Evolutionary conservation across 352 stramenopile species (phyloP), one percentile per base, ranked within the genome.

Genomic region (Phytophthora gonapodyides): DNA sequence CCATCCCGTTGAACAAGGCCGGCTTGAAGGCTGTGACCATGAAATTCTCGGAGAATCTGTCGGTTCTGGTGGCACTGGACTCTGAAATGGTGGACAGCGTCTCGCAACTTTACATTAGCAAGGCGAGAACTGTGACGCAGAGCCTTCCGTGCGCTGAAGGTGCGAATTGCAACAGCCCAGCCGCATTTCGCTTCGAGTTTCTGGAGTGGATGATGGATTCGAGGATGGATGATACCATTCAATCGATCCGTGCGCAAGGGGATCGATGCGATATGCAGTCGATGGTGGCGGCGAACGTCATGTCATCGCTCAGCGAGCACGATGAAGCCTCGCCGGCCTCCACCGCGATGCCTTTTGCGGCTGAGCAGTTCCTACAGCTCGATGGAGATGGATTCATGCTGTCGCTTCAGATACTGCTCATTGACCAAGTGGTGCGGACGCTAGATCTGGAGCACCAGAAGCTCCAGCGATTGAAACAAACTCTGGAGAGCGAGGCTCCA

Each of bases 11-110:
- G 4, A 89, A 94, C 57, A 85, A 89, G 47, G 48, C 69, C 6
- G 78, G 73, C 0, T 71, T 96, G 35, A 90, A 89, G 64, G 76
- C 51, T 0, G 41, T 92, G 15, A 75, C 82, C 4, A 79, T 88
- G 17, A 91, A 94, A 52, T 96, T 91, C 51, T 93, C 85, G 0
- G 87, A 94, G 37, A 92, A 89, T 30, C 40, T 96, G 43, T 94
- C 85, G 6, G 76, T 91, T 57, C 55, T 94, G 13, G 80, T 94
- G 17, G 76, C 83, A 0, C 57, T 94, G 2, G 85, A 94, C 71
- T 78, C 81, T 0, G 85, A 94, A 66, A 70, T 94, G 46, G 48
- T 93, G 11, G 81, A 91, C 42, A 87, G 83, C 52, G 80, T 92
- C 15, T 78, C 81, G 5, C 82, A 89, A 43, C 69, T 96, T 0